Evolutionary conservation across 352 stramenopile species (phyloP).

Genomic region (Pythium apleroticum): DNA sequence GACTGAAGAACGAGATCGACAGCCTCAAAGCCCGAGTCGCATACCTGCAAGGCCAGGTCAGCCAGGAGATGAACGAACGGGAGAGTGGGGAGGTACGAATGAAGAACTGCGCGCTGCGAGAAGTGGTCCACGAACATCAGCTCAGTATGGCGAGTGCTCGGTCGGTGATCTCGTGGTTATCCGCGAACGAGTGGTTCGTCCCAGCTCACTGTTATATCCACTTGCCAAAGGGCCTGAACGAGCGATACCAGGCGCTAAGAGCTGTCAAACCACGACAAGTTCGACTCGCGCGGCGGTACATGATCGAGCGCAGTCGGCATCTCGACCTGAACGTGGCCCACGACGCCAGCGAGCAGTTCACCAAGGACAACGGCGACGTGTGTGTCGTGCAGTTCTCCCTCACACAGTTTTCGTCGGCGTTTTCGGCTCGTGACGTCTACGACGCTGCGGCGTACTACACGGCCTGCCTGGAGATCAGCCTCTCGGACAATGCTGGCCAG

Average conservation of each 20-base stretch:
- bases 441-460: slow-evolving; percentile 17
- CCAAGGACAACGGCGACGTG: slow-evolving; percentile 39
- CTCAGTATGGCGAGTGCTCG: slow-evolving; percentile 33
- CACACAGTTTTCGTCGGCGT: slow-evolving; percentile 7
- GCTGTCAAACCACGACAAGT: slow-evolving; percentile 40
- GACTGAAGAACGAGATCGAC: slow-evolving; percentile 15
- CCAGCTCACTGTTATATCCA: slow-evolving; percentile 40
- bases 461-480: slow-evolving; percentile 23
- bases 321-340: slow-evolving; percentile 37
- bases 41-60: slow-evolving; percentile 6
- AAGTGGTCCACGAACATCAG: slow-evolving; percentile 32
- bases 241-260: slow-evolving; percentile 31
- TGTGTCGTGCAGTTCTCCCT: slow-evolving; percentile 39
- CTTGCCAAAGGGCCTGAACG: slow-evolving; percentile 28
- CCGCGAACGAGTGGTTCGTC: slow-evolving; percentile 15
- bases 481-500: slow-evolving; percentile 15
- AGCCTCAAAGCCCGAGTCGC: slow-evolving; percentile 8
- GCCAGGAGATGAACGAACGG: background rate
- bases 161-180: slow-evolving; percentile 33
- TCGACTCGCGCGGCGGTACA: slow-evolving; percentile 33
- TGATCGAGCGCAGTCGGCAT: slow-evolving; percentile 45
- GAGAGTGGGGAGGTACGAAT: background rate
- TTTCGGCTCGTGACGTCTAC: slow-evolving; percentile 14
- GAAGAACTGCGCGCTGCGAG: slow-evolving; percentile 28
- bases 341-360: slow-evolving; percentile 38